phyloP scores from a whole-genome alignment of 768 basidiomycete species.

The Rubroboletus pulcherrimus region DNA sequence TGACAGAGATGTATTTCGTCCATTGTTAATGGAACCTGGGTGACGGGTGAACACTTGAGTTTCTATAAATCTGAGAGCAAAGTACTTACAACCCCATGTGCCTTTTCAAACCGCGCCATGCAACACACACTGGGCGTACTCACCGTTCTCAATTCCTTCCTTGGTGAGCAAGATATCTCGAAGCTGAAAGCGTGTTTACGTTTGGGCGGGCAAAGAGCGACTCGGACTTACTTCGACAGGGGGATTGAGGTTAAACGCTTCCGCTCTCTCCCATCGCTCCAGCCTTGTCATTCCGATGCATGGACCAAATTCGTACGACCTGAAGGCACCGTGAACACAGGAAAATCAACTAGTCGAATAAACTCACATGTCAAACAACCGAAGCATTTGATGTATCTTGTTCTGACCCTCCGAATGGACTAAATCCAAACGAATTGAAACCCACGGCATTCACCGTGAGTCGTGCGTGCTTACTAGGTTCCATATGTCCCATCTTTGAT shows the following conservation, averaged over 20 bases:
- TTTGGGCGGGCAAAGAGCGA: background rate
- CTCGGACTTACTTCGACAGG: slow-evolving; percentile 60
- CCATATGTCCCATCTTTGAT: slow-evolving; percentile 50
- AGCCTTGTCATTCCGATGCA: slow-evolving; percentile 74
- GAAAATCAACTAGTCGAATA: background rate
- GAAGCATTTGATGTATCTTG: slow-evolving; percentile 65
- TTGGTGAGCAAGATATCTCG: slow-evolving; percentile 71
- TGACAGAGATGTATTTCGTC: background rate
- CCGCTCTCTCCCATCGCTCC: slow-evolving; percentile 84
- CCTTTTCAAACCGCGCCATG: slow-evolving; percentile 35
- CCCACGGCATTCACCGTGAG: background rate
- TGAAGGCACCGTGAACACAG: slow-evolving; percentile 25
- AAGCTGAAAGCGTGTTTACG: slow-evolving; percentile 44
- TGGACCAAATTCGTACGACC: slow-evolving; percentile 78
- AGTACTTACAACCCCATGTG: background rate
- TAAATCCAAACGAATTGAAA: slow-evolving; percentile 26
- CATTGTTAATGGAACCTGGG: background rate
- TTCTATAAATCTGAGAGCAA: background rate
- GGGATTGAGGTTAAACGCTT: slow-evolving; percentile 73
- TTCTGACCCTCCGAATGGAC: slow-evolving; percentile 64
- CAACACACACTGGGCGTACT: slow-evolving; percentile 64
- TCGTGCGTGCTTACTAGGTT: slow-evolving; percentile 43
- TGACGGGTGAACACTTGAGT: background rate
- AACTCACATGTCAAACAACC: slow-evolving; percentile 69
- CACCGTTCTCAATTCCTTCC: slow-evolving; percentile 51